These are phyloP conservation scores for Trichothecium roseum DNA, from an alignment of 2,329 filamentous ascomycete species.

Conservation along the genomic window DNA sequence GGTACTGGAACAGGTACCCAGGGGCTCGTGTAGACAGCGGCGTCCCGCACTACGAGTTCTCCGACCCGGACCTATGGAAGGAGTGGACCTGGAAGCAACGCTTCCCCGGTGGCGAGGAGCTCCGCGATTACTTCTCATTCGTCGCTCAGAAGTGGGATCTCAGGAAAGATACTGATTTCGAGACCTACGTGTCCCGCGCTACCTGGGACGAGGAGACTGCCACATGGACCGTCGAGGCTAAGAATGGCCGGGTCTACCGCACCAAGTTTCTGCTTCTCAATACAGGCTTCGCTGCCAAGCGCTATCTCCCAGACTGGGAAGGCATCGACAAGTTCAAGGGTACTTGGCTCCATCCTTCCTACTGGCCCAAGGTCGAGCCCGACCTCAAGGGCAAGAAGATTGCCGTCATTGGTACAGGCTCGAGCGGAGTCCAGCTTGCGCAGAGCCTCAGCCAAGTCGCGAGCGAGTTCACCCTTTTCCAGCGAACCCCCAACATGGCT, in stretches of 20 bases:
- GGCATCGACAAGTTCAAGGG: slow-evolving; percentile 14
- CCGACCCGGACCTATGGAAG: slow-evolving; percentile 18
- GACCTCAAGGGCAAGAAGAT: slow-evolving; percentile 46
- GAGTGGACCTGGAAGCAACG: slow-evolving; percentile 27
- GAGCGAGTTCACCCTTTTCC: slow-evolving; percentile 1
- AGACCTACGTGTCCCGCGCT: slow-evolving; percentile 24
- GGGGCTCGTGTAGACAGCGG: slow-evolving; percentile 21
- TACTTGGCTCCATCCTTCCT: background rate
- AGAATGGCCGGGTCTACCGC: slow-evolving; percentile 18
- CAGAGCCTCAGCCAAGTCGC: background rate
- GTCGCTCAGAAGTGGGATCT: slow-evolving; percentile 26
- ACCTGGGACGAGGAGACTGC: slow-evolving; percentile 20
- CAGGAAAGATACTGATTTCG: slow-evolving; percentile 28
- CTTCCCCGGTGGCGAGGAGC: slow-evolving; percentile 20
- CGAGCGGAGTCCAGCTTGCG: slow-evolving; percentile 47
- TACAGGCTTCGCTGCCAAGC: slow-evolving; percentile 29
- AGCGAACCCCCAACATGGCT: slow-evolving; percentile 35
- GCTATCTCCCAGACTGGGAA: slow-evolving; percentile 20
- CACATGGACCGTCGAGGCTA: slow-evolving; percentile 26
- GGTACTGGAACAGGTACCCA: slow-evolving; percentile 25
- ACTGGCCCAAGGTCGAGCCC: background rate
- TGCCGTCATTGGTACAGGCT: slow-evolving; percentile 54
- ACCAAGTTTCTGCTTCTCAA: slow-evolving; percentile 26
- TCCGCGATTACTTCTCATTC: slow-evolving; percentile 28
- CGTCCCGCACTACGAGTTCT: slow-evolving; percentile 16